A percentile compares a stretch with the other conserved stretches of the same genome.
phyloP scores from a whole-genome alignment of 768 basidiomycete species.

The Leccinellum luteum region DNA sequence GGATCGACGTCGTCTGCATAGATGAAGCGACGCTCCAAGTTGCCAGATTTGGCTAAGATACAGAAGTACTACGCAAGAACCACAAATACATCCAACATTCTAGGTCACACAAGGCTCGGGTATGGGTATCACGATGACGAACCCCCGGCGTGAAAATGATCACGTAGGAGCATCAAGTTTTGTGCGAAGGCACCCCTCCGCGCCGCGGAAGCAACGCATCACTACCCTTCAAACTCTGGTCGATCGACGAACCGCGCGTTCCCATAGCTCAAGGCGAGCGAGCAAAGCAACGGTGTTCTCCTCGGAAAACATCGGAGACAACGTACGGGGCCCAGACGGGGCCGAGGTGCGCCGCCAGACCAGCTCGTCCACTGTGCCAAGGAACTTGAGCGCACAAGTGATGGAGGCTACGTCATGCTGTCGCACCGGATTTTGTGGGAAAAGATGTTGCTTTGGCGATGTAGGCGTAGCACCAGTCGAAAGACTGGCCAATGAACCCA shows the following conservation, averaged over 20 bases:
- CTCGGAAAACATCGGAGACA: conserved; percentile 21
- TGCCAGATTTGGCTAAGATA: conserved; percentile 7
- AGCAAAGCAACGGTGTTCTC: conserved; percentile 24
- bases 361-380: conserved; percentile 26
- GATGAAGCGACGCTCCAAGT: not conserved
- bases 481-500: not conserved
- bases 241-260: conserved; percentile 22
- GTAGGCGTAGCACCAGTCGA: not conserved
- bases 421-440: not conserved
- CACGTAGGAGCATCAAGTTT: not conserved
- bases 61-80: not conserved
- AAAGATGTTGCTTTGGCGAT: not conserved
- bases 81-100: not conserved
- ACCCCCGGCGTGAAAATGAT: not conserved
- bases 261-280: conserved; percentile 30
- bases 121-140: not conserved
- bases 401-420: conserved; percentile 23
- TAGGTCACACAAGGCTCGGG: not conserved
- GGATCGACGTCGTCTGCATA: conserved; percentile 27
- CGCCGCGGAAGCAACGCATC: not conserved
- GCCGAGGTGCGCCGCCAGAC: conserved; percentile 25
- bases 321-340: conserved; percentile 6
- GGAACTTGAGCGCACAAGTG: conserved; percentile 23
- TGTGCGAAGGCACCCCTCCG: not conserved
- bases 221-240: conserved; percentile 12